Evolutionary conservation across 257 asterid species (phyloP), one percentile per base, ranked within the genome.

Genomic region (Solanum gandarillasii): DNA sequence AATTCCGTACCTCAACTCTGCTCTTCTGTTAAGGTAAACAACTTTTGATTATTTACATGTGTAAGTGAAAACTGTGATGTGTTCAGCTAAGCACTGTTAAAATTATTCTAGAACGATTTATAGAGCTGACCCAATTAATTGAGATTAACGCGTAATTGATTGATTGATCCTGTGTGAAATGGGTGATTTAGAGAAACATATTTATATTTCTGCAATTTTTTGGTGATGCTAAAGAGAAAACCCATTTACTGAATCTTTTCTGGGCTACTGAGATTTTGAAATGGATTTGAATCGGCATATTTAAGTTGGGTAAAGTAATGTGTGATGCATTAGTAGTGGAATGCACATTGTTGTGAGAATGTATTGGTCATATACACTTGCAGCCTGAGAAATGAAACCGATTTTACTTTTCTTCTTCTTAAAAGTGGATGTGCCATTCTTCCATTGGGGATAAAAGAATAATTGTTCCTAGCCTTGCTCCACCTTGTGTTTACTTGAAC

Each of bases 1-100:
- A 94, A 92, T n/a, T 93, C 98, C 35, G 92, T 95, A 48, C 98
- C 99, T 8, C 94, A 95, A 55, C 98, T 97, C 67, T 97, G 99
- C 86, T 90, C 73, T 84, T 93, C 98, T 68, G 94, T 93, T 13
- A 97, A 97, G 99, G 98, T 95, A 88, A 88, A 86, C 48, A 23
- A 13, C 60, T 43, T 68, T 4, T 32, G 62, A 16, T 4, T 78
- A 13, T 25, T n/a, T 6, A 36, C 34, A 12, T 75, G 3, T 74
- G 29, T 68, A 27, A 68, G 35, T 79, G 85, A 41, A 79, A 41
- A 25, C 29, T 67, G 65, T 27, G 20, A 67, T 25, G 34, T 25
- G 18, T 4, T 43, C 55, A 46, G 55, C 55, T 46, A 46, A 46
- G 18, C 2, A 12, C 8, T 48, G 60, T 48, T 48, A 14, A 43